These are phyloP conservation scores for Fusarium penzigii DNA, from an alignment of 2,329 filamentous ascomycete genomes.

Conservation along the genomic window DNA sequence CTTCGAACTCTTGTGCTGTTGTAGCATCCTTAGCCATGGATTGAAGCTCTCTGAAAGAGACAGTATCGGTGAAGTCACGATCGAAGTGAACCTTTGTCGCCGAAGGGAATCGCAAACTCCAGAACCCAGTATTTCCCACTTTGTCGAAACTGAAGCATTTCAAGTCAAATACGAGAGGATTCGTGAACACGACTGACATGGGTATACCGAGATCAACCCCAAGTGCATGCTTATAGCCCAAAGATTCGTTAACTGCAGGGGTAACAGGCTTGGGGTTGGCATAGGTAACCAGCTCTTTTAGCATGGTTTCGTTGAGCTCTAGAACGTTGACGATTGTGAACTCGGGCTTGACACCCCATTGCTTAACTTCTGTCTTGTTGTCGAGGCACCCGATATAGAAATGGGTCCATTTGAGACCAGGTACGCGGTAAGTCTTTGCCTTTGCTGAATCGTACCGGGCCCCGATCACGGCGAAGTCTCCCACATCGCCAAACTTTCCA, in stretches of 20 bases:
- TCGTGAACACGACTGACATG: conserved; percentile 60
- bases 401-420: conserved; percentile 70
- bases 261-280: conserved; percentile 46
- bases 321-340: conserved; percentile 70
- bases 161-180: conserved; percentile 77
- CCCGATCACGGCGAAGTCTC: conserved; percentile 79
- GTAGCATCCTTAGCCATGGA: conserved; percentile 61
- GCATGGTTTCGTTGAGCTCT: conserved; percentile 52
- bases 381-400: conserved; percentile 77
- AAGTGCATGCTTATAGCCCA: conserved; percentile 49
- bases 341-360: conserved; percentile 52
- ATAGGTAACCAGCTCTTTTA: conserved; percentile 51
- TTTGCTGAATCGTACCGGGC: conserved; percentile 68
- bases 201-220: conserved; percentile 43
- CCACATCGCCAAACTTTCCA: conserved; percentile 73
- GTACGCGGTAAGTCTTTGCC: conserved; percentile 56
- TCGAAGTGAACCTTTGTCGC: conserved; percentile 79
- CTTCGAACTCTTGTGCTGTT: conserved; percentile 48
- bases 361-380: conserved; percentile 62
- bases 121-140: conserved; percentile 67
- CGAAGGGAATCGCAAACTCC: conserved; percentile 73
- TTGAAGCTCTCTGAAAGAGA: conserved; percentile 72
- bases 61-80: conserved; percentile 66
- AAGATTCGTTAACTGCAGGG: conserved; percentile 39
- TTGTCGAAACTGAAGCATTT: conserved; percentile 80